Evolutionary conservation across 257 asterid genomes (phyloP).

Genomic region (Handroanthus guayacan): DNA sequence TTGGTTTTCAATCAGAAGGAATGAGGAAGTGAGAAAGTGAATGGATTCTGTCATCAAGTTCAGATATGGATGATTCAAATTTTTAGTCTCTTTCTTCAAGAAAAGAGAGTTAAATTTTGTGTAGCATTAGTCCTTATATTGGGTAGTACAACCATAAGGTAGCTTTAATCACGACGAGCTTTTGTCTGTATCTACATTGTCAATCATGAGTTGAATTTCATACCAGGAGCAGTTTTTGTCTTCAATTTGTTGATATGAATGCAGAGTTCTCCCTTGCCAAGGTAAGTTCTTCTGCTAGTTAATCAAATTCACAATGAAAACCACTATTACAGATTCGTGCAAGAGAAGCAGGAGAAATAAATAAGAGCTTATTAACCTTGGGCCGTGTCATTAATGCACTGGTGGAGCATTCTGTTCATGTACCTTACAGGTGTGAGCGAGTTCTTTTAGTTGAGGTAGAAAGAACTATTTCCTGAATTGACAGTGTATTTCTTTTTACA

Average conservation of each 20-base stretch:
- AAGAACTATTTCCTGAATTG: slow-evolving; percentile 25
- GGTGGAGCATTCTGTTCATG: slow-evolving; percentile 83
- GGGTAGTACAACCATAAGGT: no score
- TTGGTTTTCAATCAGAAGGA: no score
- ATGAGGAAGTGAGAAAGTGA: no score
- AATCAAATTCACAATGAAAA: slow-evolving; percentile 28
- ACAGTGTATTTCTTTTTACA: slow-evolving; percentile 24
- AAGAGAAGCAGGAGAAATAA: slow-evolving; percentile 94
- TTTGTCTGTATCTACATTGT: no score
- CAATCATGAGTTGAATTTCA: not conserved
- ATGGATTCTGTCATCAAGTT: no score
- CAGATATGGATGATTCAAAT: no score
- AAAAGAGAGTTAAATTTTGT: no score
- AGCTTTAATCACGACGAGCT: no score
- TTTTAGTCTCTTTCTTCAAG: no score
- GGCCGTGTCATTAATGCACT: slow-evolving; percentile 86
- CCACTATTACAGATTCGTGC: slow-evolving; percentile 71
- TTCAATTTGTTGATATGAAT: slow-evolving; percentile 10
- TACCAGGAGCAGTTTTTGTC: slow-evolving; percentile 4
- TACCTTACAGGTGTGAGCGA: slow-evolving; percentile 78
- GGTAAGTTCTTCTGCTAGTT: slow-evolving; percentile 9
- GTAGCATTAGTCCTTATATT: no score
- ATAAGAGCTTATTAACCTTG: slow-evolving; percentile 83
- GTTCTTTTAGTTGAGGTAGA: slow-evolving; percentile 19
- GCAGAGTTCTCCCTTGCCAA: not conserved